Conservation (phyloP, 2,329 filamentous ascomycete species). For the Cyclaneusma minus region DNA sequence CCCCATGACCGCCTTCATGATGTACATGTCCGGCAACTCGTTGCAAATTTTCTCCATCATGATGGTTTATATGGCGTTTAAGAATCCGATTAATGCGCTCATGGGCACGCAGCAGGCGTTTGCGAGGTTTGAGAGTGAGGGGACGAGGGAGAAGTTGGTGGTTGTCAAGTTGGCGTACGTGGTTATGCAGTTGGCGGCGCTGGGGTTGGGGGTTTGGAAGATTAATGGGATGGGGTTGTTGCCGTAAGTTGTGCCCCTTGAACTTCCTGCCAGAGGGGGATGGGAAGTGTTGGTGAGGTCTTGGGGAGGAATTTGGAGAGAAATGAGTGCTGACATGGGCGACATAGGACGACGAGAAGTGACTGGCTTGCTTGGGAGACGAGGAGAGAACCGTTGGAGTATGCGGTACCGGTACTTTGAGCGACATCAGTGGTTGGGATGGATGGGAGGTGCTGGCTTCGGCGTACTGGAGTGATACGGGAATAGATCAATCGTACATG, state of each 20-base stretch:
- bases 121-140: slow-evolving; percentile 73
- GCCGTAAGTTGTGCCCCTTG: slow-evolving; percentile 48
- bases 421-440: no score
- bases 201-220: slow-evolving; percentile 88
- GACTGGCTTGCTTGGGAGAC: slow-evolving; percentile 95
- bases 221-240: slow-evolving; percentile 91
- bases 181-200: slow-evolving; percentile 66
- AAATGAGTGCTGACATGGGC: slow-evolving; percentile 16
- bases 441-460: no score
- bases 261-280: neutral
- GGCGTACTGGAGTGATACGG: no score
- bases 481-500: no score
- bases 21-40: slow-evolving; percentile 99
- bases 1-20: slow-evolving; percentile 98
- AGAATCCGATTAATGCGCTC: slow-evolving; percentile 79
- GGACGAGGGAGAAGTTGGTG: slow-evolving; percentile 57
- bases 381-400: slow-evolving; percentile 17
- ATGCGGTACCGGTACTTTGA: slow-evolving; percentile 19
- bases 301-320: slow-evolving; percentile 1
- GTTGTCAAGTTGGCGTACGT: slow-evolving; percentile 82
- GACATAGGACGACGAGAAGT: slow-evolving; percentile 68
- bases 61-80: slow-evolving; percentile 99
- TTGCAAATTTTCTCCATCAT: slow-evolving; percentile 99
- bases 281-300: neutral
- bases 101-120: slow-evolving; percentile 78